A percentile compares a stretch with the other conserved stretches of the same genome.
phyloP scores from a whole-genome alignment of 441 rosid genomes.

The Populus trichocarpa region DNA sequence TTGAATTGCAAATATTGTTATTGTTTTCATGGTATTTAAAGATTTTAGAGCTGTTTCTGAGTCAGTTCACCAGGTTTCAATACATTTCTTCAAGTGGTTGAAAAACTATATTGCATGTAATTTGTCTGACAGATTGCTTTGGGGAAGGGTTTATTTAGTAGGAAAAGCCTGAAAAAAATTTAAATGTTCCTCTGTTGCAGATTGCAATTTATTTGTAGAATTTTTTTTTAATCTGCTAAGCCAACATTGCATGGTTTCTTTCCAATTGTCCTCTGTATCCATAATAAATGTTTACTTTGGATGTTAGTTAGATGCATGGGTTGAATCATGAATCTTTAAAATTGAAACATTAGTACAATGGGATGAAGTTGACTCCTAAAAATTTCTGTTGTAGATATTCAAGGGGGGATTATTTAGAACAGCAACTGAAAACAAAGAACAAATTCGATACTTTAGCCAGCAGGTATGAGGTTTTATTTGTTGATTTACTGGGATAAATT shows the following conservation, averaged over 20 bases:
- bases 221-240: no score
- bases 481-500: constrained; percentile 11
- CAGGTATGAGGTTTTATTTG: constrained; percentile 42
- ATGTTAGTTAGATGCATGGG: background rate
- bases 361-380: background rate
- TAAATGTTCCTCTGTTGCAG: background rate
- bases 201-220: constrained; percentile 1
- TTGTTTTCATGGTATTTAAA: background rate
- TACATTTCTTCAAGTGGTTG: background rate
- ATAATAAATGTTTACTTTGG: background rate
- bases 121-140: background rate
- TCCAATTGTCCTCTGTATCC: background rate
- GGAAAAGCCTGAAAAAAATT: no score
- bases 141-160: no score
- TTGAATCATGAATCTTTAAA: background rate
- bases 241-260: background rate
- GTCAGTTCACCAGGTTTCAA: background rate
- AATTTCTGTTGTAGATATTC: constrained; percentile 48
- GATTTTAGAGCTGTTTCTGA: background rate
- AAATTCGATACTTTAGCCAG: constrained; percentile 89
- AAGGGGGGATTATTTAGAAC: constrained; percentile 91
- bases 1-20: background rate
- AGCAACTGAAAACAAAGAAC: constrained; percentile 97
- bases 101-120: background rate
- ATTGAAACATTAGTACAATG: background rate